Base-by-base conservation (phyloP, 805 yeast genomes). In the Ogataea parapolymorpha region DNA sequence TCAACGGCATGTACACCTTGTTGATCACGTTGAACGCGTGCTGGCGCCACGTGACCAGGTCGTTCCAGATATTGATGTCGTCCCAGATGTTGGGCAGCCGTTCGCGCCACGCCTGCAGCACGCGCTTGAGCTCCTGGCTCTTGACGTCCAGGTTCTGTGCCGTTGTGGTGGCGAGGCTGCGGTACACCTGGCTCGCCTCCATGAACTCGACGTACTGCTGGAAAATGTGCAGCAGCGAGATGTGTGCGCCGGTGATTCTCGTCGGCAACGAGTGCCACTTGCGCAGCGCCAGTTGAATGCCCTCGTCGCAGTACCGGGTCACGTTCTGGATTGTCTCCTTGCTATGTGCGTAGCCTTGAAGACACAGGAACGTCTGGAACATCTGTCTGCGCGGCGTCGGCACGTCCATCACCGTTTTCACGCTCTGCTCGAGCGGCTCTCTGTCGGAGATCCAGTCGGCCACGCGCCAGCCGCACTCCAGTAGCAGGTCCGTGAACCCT, bases 391-490 rank as follows among this genome's bases (percentile, higher is more conserved):
- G 75, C 2, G 99, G 98, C 0, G 99, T 95, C 4, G 99, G 98
- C 18, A 90, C 96, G 64, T 93, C 99, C 96, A 93, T 89, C 5
- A 93, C 95, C 31, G 95, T 85, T 62, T 89, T 87, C 18, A 93
- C 95, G 1, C 95, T 84, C 56, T 87, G 96, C 57, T 90, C 97
- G 27, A 93, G 68, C 0, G 98, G 93, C 50, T 91, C 98, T 49
- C 90, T 76, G 56, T 95, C 99, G 7, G 95, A 82, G 45, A 82
- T 83, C 99, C 99, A 93, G 57, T 93, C 98, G 6, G 99, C 97
- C 28, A 93, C 95, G 56, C 99, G 75, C 99, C 99, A 93, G 27
- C 98, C 99, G 73, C 99, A 95, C 62, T 93, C 99, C n/a, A 93
- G 70, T 18, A 95, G 67, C 49, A 93, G 70, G 56, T 93, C 99